These are phyloP conservation scores for Ottelia alismoides DNA, from an alignment of 106 monocot genomes.

Conservation along the genomic window DNA sequence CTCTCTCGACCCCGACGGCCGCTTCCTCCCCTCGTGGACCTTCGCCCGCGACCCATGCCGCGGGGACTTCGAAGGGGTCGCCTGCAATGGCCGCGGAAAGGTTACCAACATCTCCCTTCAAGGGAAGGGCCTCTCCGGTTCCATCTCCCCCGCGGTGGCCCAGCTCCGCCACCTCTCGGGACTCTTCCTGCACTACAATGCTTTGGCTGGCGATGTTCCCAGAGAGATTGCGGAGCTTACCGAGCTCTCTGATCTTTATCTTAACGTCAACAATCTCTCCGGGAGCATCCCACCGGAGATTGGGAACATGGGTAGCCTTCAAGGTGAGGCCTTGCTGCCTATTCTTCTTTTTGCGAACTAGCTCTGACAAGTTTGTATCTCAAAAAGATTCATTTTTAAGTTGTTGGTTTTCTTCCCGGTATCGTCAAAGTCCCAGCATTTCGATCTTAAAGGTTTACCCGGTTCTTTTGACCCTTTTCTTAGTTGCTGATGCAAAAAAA, in stretches of 20 bases:
- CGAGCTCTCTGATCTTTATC: conserved; percentile 47
- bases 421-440: conserved; percentile 14
- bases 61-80: conserved; percentile 51
- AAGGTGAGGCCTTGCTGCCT: conserved; percentile 63
- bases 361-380: too few relatives aligned
- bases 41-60: conserved; percentile 33
- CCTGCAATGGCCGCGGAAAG: conserved; percentile 43
- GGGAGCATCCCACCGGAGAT: too few relatives aligned
- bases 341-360: too few relatives aligned
- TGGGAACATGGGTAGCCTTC: too few relatives aligned
- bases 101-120: conserved; percentile 69
- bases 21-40: conserved; percentile 41
- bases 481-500: too few relatives aligned
- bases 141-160: conserved; percentile 7
- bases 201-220: conserved; percentile 20
- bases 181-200: conserved; percentile 11
- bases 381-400: conserved; percentile 40
- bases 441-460: neutral
- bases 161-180: conserved; percentile 1
- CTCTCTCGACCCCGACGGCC: conserved; percentile 42
- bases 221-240: conserved; percentile 42
- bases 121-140: conserved; percentile 41
- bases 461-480: too few relatives aligned
- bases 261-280: too few relatives aligned
- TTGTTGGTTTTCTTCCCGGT: conserved; percentile 32